phyloP scores from a whole-genome alignment of 495 filamentous ascomycete genomes.

The Penicillium angulare region DNA sequence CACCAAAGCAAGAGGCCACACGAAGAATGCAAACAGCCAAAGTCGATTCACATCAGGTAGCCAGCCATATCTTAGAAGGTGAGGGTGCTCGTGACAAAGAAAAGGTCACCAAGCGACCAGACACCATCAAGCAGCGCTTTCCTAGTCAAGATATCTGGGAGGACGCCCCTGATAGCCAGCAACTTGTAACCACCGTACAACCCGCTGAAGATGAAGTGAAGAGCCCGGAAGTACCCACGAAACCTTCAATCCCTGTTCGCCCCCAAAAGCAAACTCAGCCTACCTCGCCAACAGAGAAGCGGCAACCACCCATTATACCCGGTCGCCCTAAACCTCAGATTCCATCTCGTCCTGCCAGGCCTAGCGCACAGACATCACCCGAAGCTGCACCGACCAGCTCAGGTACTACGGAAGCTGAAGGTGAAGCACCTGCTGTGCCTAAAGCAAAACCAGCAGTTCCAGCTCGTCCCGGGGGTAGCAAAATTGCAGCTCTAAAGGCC shows the following conservation, averaged over 20 bases:
- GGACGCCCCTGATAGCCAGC: constrained; percentile 81
- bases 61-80: constrained; percentile 37
- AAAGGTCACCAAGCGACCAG: constrained; percentile 47
- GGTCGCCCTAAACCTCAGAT: constrained; percentile 80
- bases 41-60: constrained; percentile 46
- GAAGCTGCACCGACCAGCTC: background rate
- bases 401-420: constrained; percentile 33
- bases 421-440: constrained; percentile 28
- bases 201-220: constrained; percentile 52
- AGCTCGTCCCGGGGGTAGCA: constrained; percentile 71
- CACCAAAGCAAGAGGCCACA: constrained; percentile 53
- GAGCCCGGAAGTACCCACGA: constrained; percentile 38
- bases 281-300: constrained; percentile 44
- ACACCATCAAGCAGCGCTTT: constrained; percentile 67
- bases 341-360: constrained; percentile 66
- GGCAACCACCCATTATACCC: constrained; percentile 56
- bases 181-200: constrained; percentile 76
- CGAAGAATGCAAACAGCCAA: constrained; percentile 49
- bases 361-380: constrained; percentile 35
- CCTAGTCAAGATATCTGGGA: constrained; percentile 97
- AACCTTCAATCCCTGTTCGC: constrained; percentile 44
- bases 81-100: constrained; percentile 18
- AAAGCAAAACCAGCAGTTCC: constrained; percentile 78
- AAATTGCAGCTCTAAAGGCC: constrained; percentile 86
- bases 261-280: constrained; percentile 40